These are phyloP conservation scores for Penicillium freii DNA, from an alignment of 2,329 filamentous ascomycete species.

Conservation along the genomic window DNA sequence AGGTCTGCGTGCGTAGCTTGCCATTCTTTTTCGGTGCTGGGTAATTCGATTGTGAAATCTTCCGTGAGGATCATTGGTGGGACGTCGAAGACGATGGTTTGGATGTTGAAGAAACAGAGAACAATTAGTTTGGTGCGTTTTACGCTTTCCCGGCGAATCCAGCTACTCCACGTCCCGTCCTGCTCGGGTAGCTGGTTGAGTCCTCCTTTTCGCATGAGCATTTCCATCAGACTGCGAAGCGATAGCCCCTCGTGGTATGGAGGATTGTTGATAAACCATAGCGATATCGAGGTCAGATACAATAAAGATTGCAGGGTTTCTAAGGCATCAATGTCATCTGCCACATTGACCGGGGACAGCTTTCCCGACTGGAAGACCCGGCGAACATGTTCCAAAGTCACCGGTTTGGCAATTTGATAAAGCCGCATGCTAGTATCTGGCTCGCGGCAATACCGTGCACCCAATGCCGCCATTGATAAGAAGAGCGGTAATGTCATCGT, in stretches of 20 bases:
- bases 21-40: slow-evolving; percentile 36
- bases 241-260: slow-evolving; percentile 31
- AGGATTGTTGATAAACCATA: slow-evolving; percentile 35
- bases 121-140: slow-evolving; percentile 36
- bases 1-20: slow-evolving; percentile 23
- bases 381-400: slow-evolving; percentile 34
- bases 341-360: slow-evolving; percentile 11
- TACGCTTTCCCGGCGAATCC: slow-evolving; percentile 31
- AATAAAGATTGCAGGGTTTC: slow-evolving; percentile 32
- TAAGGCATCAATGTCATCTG: slow-evolving; percentile 26
- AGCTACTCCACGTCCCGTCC: slow-evolving; percentile 35
- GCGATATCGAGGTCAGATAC: slow-evolving; percentile 30
- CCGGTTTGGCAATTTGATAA: slow-evolving; percentile 33
- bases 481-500: slow-evolving; percentile 26
- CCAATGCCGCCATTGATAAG: slow-evolving; percentile 33
- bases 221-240: slow-evolving; percentile 32
- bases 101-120: slow-evolving; percentile 38
- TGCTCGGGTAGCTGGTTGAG: slow-evolving; percentile 29
- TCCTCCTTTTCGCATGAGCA: slow-evolving; percentile 29
- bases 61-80: slow-evolving; percentile 34
- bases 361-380: slow-evolving; percentile 28
- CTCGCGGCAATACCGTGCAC: slow-evolving; percentile 35
- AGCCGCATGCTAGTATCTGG: slow-evolving; percentile 34
- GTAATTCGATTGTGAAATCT: slow-evolving; percentile 32
- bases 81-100: slow-evolving; percentile 37